Percentiles rank a stretch among this genome's conserved stretches.
These are phyloP conservation scores for Darksidea phi DNA, from an alignment of 495 filamentous ascomycete genomes.

Conservation along the genomic window DNA sequence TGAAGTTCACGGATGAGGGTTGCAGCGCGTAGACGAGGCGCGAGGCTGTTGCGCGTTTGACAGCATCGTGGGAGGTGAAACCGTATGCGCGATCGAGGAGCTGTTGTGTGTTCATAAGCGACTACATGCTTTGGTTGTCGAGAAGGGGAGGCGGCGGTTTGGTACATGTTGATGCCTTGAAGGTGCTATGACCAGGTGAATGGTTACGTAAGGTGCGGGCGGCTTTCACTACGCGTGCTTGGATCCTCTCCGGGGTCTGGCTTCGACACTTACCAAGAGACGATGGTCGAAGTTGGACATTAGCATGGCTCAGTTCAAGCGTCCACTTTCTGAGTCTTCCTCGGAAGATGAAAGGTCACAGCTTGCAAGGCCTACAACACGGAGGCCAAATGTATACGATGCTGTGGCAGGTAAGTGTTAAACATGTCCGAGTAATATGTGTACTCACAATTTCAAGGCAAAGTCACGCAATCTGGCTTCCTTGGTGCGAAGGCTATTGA, in stretches of 20 bases:
- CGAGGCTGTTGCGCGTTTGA: constrained; percentile 63
- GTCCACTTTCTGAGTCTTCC: constrained; percentile 7
- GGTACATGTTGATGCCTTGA: too few species aligned
- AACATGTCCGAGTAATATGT: background rate
- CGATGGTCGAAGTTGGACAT: too few species aligned
- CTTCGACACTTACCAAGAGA: too few species aligned
- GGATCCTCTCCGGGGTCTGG: too few species aligned
- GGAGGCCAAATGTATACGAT: constrained; percentile 64
- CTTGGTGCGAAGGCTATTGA: background rate
- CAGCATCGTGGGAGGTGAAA: constrained; percentile 56
- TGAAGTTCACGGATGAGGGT: constrained; percentile 65
- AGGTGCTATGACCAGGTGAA: too few species aligned
- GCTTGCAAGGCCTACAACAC: background rate
- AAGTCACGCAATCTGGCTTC: constrained; percentile 27
- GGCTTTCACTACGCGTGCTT: too few species aligned
- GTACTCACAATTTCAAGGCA: constrained; percentile 13
- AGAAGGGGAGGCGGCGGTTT: background rate
- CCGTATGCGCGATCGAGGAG: constrained; percentile 72
- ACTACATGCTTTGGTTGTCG: constrained; percentile 23
- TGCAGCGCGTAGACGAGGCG: constrained; percentile 61
- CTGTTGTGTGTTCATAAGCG: constrained; percentile 72
- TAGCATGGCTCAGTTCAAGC: constrained; percentile 4
- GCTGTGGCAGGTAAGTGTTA: constrained; percentile 65
- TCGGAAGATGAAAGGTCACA: constrained; percentile 5
- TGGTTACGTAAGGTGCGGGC: too few species aligned